Evolutionary conservation across 768 basidiomycete species (phyloP), one percentile per base, ranked within the genome.

Genomic region (Tulasnella sp.): DNA sequence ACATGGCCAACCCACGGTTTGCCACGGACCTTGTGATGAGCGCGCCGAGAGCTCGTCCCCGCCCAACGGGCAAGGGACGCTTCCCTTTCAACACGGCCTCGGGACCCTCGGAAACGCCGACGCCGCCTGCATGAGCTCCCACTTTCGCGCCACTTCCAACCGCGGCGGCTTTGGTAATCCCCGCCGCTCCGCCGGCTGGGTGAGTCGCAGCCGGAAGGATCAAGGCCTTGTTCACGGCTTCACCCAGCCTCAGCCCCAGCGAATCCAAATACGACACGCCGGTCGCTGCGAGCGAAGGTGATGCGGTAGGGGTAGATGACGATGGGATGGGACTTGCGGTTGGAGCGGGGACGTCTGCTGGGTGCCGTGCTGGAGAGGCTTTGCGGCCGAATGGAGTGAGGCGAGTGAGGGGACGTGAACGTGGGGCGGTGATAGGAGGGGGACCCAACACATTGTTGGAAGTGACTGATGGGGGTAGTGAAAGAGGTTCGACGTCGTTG

Each of bases 261-360:
- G 90, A 88, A 82, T 93, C 91, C 75, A 94, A 86, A 84, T 93
- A 94, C 13, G 92, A 92, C 77, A 91, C 92, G 83, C 93, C 48
- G 18, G 20, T 51, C 5, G 18, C 23, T 1, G 48, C 2, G 23
- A 9, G 20, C 23, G 4, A 23, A 23, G 48, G 23, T 23, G 18
- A 23, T 23, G 48, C 16, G 0, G 15, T 23, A 13, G 13, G 5
- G 20, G 48, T 20, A 23, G 48, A 23, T 20, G 48, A 51, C 2
- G 48, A 51, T 18, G 48, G 48, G 48, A 51, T 23, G 0, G 18
- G 48, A 9, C 48, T 51, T 23, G 16, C 48, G 20, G 20, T 23
- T 20, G 20, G 48, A 3, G 48, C 9, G 85, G 51, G 88, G 88
- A 80, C 89, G 86, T 83, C 92, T 90, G 80, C 84, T 88, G 80